Percentiles rank a stretch among this genome's conserved stretches.
Conservation (phyloP, 2,329 filamentous ascomycete genomes). For the Xylaria sp. region DNA sequence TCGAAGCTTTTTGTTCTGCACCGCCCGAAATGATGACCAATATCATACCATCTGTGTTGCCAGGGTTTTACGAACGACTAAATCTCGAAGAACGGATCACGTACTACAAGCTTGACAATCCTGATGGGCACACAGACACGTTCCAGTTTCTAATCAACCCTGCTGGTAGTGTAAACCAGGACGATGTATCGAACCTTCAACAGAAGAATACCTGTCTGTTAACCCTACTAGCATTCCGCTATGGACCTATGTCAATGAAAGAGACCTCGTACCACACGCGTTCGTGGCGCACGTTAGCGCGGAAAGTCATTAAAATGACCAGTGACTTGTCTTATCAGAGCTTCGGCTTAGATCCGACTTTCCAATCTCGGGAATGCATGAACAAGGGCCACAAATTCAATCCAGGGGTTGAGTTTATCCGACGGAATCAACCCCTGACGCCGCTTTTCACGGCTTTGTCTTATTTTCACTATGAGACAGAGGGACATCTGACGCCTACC, state of each 20-base stretch:
- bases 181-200: constrained; percentile 8
- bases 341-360: background rate
- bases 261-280: background rate
- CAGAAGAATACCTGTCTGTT: background rate
- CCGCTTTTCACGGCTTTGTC: constrained; percentile 3
- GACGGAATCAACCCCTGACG: background rate
- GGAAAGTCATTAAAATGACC: background rate
- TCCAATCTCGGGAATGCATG: background rate
- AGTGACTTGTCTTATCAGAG: background rate
- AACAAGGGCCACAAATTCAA: background rate
- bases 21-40: background rate
- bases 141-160: background rate
- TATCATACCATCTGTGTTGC: background rate
- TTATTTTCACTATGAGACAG: constrained; percentile 9
- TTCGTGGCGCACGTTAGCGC: constrained; percentile 7
- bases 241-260: background rate
- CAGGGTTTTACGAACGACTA: background rate
- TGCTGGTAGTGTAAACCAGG: background rate
- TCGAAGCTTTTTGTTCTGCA: background rate
- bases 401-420: constrained; percentile 10
- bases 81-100: constrained; percentile 4
- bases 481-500: background rate
- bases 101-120: background rate
- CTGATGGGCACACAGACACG: background rate
- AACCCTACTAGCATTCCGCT: background rate